These are phyloP conservation scores for Macrocybe gigantea DNA, from an alignment of 768 basidiomycete species.

Conservation along the genomic window DNA sequence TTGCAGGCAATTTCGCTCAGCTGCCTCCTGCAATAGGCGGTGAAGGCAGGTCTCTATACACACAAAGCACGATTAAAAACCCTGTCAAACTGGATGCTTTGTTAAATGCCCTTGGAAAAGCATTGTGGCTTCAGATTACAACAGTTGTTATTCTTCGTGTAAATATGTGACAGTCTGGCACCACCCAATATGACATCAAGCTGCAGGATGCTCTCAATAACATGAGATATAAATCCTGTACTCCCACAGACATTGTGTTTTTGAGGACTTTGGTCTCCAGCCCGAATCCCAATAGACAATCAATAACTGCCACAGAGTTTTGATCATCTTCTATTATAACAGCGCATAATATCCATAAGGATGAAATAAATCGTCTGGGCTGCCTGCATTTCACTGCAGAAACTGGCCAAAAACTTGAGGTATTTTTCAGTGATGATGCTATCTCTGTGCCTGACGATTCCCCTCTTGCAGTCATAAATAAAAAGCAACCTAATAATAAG, in stretches of 20 bases:
- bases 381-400: conserved; percentile 25
- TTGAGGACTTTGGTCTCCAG: conserved; percentile 19
- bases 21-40: conserved; percentile 25
- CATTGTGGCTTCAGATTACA: conserved; percentile 22
- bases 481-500: background rate
- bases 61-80: conserved; percentile 5
- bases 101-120: conserved; percentile 15
- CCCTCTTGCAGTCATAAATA: no score
- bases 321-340: conserved; percentile 32
- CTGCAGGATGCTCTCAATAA: conserved; percentile 26
- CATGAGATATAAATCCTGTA: conserved; percentile 35
- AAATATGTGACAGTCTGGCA: conserved; percentile 27
- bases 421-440: conserved; percentile 21
- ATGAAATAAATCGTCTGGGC: conserved; percentile 29
- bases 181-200: conserved; percentile 14
- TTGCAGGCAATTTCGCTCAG: conserved; percentile 41
- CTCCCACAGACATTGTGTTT: conserved; percentile 28
- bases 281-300: background rate
- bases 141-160: conserved; percentile 17
- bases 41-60: conserved; percentile 14
- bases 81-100: background rate
- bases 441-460: background rate
- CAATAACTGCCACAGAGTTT: conserved; percentile 15
- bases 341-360: conserved; percentile 26
- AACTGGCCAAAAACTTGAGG: conserved; percentile 13